Evolutionary conservation across 495 filamentous ascomycete genomes (phyloP).

Genomic region (Neurospora sp.): DNA sequence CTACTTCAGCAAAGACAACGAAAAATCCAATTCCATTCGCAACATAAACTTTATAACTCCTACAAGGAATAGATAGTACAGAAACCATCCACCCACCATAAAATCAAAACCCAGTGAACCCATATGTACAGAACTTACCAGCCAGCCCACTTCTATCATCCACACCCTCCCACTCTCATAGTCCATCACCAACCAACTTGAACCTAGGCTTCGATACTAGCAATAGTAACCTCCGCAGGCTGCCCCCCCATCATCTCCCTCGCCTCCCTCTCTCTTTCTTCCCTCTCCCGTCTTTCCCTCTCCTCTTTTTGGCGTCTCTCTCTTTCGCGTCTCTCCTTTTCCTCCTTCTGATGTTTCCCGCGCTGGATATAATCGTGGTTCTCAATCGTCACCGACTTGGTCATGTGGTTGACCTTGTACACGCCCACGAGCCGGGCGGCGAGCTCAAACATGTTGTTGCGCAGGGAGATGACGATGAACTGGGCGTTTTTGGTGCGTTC

Average conservation of each 20-base stretch:
- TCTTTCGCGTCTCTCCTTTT: not conserved
- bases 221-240: not conserved
- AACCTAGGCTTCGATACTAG: not conserved
- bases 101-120: not conserved
- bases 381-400: conserved; percentile 92
- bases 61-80: not conserved
- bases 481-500: conserved; percentile 98
- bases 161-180: not conserved
- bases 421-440: conserved; percentile 88
- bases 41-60: not conserved
- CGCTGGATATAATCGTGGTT: conserved; percentile 59
- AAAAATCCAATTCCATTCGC: not conserved
- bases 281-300: not conserved
- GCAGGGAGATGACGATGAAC: conserved; percentile 94
- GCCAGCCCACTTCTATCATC: not conserved
- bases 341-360: not conserved
- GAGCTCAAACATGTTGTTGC: conserved; percentile 99
- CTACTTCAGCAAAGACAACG: not conserved
- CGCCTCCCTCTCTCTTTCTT: not conserved
- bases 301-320: not conserved
- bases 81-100: not conserved
- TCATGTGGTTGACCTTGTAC: conserved; percentile 99
- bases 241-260: not conserved
- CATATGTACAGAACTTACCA: not conserved
- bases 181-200: not conserved